Evolutionary conservation across 2,329 filamentous ascomycete genomes (phyloP), one percentile per base, ranked within the genome.

Genomic region (Dryadomyces quercivorus): DNA sequence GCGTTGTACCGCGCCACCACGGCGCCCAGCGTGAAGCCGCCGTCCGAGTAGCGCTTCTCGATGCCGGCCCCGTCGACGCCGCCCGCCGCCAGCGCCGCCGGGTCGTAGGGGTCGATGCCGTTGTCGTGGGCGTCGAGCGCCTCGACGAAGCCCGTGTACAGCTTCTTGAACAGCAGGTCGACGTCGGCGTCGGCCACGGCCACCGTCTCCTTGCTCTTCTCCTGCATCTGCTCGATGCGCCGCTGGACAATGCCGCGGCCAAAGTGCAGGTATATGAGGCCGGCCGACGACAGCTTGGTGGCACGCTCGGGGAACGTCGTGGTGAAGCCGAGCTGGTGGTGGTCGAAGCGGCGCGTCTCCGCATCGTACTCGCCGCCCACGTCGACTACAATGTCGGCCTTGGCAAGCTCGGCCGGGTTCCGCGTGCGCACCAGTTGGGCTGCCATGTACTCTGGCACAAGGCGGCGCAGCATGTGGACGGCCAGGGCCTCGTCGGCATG

Each of bases 101-200:
- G 76, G 66, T 95, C 88, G 71, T 94, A 94, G 56, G 76, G 78
- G 26, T 84, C 84, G 66, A 98, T 86, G 61, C 93, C 93, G 69
- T 98, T 98, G 76, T 98, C 93, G 71, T 98, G 92, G 56, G 91
- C 93, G 70, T 98, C 93, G 55, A 98, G 84, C 2, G 93, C 90
- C 75, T 98, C 93, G 67, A 98, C 78, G 69, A 97, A 96, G 69
- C 86, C 86, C 61, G 85, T 82, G 76, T 98, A 98, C 51, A 98
- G 72, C 75, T 96, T 96, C 64, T 82, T 76, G 75, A 87, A 94
- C 54, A 98, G 75, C 34, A 94, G 70, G 44, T 78, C 75, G 47
- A 93, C 84, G 60, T 90, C 84, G 46, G 81, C 69, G 59, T 78
- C 44, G 16, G 58, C 16, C 36, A 26, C 44, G 10, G 34, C 13